Base-by-base conservation (phyloP, 2,329 filamentous ascomycete genomes). In the Colletotrichum gigasporum region DNA sequence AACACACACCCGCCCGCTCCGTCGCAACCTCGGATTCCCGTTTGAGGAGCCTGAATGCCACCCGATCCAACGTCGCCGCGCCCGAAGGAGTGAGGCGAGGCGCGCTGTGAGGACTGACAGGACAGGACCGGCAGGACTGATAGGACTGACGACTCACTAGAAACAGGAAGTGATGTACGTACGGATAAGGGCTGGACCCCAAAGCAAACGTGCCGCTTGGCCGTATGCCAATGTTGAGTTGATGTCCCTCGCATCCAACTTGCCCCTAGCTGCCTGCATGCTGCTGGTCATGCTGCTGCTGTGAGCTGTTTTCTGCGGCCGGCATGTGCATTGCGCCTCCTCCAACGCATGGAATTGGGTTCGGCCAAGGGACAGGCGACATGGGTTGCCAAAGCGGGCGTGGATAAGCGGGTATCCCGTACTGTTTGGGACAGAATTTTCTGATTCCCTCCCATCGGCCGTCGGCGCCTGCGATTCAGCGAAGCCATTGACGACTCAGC, bases 391-490 rank as follows among this genome's bases (percentile, higher is more conserved):
- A 52, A 59, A 54, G 30, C 28, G 24, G 62, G 56, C 45, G 34
- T 44, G 48, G 62, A 54, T 50, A 42, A 50, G 57, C 48, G 62
- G 41, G 30, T 54, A 34, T 50, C 34, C n/a, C 22, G 41, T 20
- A 60, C 34, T 28, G 39, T 41, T 51, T 58, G 42, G 41, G 44
- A 30, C 32, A 37, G 44, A 37, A 16, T 30, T 48, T 35, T 56
- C 20, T 14, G 20, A 24, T 22, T 22, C 18, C 37, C 37, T 30
- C 42, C 11, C 6, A 35, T 44, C 16, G 35, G 44, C 41, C 32
- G 60, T 64, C 42, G 56, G 47, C 48, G 41, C 50, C 61, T 50
- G 56, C 61, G 61, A 64, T 47, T 54, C 42, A 41, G 57, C 55
- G n/a, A 47, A 22, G 22, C 39, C 18, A 60, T 60, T 39, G 47